Evolutionary conservation across 495 filamentous ascomycete species (phyloP), one percentile per base, ranked within the genome.

Genomic region (Lichenothelia convexa): DNA sequence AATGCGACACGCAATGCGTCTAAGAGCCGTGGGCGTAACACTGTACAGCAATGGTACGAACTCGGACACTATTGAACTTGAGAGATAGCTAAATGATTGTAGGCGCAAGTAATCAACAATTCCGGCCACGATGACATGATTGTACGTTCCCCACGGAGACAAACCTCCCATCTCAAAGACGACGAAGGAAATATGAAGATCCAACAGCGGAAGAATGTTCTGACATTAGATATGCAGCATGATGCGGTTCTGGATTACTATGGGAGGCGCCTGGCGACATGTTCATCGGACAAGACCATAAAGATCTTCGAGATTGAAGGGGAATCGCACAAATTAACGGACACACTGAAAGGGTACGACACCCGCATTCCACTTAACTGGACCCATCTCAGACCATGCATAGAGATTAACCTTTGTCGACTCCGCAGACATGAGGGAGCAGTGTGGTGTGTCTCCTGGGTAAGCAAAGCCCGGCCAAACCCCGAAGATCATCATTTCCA

Each of bases 111-210:
- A 45, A 85, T 86, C 53, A 73, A 82, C 27, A 87, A 86, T 58
- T 81, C 81, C 41, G 78, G 81, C 53, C 89, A 97, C 61, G 91
- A 95, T 76, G 87, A 93, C 57, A 95, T 97, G 86, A 94, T 97
- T 67, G 87, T 95, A 82, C 53, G 83, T 73, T 47, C 19, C 37
- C 38, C 40, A 17, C 13, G 0, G 24, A 35, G 18, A 27, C 41
- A 39, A 21, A 12, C 21, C 40, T 38, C 27, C 24, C 32, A 11
- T 22, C 15, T 18, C 13, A 34, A 20, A 18, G 18, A 29, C 29
- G 12, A 32, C 21, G 30, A 22, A 31, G 38, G 31, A 45, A 34
- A 32, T 12, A 19, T 35, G 3, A 12, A 15, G 17, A 33, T 18
- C 9, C 9, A n/a, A 8, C 31, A 18, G 19, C 31, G 31, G 11